Evolutionary conservation across 306 rosid genomes (phyloP), one percentile per base, ranked within the genome.

Genomic region (Alnus rubra): DNA sequence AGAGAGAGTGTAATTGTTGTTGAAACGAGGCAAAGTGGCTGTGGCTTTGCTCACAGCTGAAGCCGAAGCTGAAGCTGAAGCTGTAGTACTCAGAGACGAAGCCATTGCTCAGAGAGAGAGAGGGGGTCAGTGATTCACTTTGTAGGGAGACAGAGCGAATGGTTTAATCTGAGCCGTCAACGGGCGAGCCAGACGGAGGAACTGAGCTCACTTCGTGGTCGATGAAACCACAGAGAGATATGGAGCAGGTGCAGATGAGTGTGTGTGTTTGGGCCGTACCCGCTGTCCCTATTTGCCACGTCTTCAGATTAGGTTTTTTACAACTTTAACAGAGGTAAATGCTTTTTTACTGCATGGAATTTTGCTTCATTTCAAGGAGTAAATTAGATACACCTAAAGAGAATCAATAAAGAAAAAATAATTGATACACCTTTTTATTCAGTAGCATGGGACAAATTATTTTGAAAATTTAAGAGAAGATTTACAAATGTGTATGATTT

Each of bases 31-130:
- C 15, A 79, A 52, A 71, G 78, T 55, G 62, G 78, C 76, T 33
- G 90, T 33, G 65, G 89, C 62, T 67, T 84, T 85, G 67, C 90
- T 75, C 56, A 84, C 71, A 6, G 86, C 77, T 9, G 89, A 80
- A 76, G 87, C 84, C 69, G 80, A 48, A 68, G 77, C 3, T 0
- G 80, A 48, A 68, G 77, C 3, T 0, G 71, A 55, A 14, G 86
- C 62, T 10, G 82, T 62, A 68, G 87, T 23, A 23, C 28, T 48
- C 39, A 83, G 79, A 73, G 86, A 71, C 19, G 85, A 84, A 30
- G 89, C 84, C 87, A 77, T 80, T 60, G 63, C 30, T 56, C 23
- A 59, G 75, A 74, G 19, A 64, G 47, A 71, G 69, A 53, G 64
- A 74, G 50, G 54, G 23, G 39, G 55, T 5, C 12, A 53, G 45